Evolutionary conservation across 1,284 basidiomycete species (phyloP).

Genomic region (Termitomyces sp.): DNA sequence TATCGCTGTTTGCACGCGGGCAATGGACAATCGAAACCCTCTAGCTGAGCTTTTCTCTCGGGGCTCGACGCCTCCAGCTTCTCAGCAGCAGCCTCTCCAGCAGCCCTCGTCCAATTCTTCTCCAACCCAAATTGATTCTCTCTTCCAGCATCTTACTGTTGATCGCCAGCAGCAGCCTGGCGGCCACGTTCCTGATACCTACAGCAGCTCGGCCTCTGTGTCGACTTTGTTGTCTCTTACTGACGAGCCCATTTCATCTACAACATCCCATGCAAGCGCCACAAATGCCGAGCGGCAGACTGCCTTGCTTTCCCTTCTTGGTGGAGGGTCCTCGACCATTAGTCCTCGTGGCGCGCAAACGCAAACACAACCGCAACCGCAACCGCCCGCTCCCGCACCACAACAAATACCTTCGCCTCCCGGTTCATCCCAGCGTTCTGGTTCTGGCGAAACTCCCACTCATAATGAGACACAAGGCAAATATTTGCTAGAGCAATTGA

Average conservation of each 20-base stretch:
- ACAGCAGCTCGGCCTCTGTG: conserved; percentile 44
- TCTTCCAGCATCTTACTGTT: conserved; percentile 47
- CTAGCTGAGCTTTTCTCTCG: conserved; percentile 55
- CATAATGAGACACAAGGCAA: conserved; percentile 66
- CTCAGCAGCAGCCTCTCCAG: conserved; percentile 29
- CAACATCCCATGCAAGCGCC: conserved; percentile 36
- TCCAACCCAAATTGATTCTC: conserved; percentile 49
- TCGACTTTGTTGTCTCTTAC: conserved; percentile 48
- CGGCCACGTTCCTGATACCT: conserved; percentile 24
- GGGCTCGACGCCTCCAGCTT: conserved; percentile 50
- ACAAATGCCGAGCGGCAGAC: conserved; percentile 61
- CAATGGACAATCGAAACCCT: conserved; percentile 26
- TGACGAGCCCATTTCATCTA: conserved; percentile 42
- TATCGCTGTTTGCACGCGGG: background rate
- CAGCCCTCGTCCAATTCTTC: conserved; percentile 30
- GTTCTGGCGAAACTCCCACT: conserved; percentile 39
- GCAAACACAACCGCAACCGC: conserved; percentile 21
- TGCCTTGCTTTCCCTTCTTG: conserved; percentile 64
- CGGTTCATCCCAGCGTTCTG: conserved; percentile 53
- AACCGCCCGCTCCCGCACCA: conserved; percentile 24
- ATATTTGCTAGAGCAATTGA: conserved; percentile 70
- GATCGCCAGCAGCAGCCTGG: conserved; percentile 29
- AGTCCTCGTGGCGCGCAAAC: conserved; percentile 23
- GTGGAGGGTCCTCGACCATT: conserved; percentile 28
- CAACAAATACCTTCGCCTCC: conserved; percentile 68